Conservation (phyloP, 2,329 filamentous ascomycete species). For the Exophiala aquamarina region DNA sequence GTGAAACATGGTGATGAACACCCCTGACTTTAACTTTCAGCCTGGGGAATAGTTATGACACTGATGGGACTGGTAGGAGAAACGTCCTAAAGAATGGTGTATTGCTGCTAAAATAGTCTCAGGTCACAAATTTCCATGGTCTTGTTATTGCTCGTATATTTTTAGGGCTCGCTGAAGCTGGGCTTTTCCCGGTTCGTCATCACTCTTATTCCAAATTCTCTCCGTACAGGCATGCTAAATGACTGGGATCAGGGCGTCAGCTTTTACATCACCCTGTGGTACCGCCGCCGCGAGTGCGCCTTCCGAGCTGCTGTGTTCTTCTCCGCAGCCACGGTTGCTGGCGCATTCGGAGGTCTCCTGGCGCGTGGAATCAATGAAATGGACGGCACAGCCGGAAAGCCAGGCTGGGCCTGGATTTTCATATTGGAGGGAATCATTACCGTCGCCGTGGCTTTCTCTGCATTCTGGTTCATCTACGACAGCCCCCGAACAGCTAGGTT, state of each 20-base stretch:
- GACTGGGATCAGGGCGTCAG: conserved; percentile 6
- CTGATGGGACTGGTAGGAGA: too few species aligned
- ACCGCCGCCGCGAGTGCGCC: conserved; percentile 17
- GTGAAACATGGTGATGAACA: too few species aligned
- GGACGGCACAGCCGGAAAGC: conserved; percentile 41
- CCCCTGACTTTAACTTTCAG: too few species aligned
- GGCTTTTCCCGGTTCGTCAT: conserved; percentile 41
- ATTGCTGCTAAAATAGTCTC: conserved; percentile 22
- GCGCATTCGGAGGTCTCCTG: conserved; percentile 30
- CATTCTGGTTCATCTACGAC: conserved; percentile 50
- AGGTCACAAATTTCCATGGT: conserved; percentile 35
- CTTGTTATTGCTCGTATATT: conserved; percentile 35
- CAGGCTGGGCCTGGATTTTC: conserved; percentile 45
- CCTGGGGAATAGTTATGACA: conserved; percentile 1
- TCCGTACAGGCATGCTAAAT: too few species aligned
- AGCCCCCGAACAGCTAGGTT: conserved; percentile 50
- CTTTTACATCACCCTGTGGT: conserved; percentile 23
- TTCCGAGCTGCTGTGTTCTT: conserved; percentile 22
- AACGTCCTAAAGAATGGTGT: too few species aligned
- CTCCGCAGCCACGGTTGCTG: conserved; percentile 21
- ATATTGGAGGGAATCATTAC: conserved; percentile 47
- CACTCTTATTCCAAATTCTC: too few species aligned
- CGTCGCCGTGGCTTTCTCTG: conserved; percentile 41
- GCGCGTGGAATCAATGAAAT: conserved; percentile 44
- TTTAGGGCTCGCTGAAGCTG: conserved; percentile 40